Conservation (phyloP, 371 early-diverging fungal genomes). For the Batkoa obscura region DNA sequence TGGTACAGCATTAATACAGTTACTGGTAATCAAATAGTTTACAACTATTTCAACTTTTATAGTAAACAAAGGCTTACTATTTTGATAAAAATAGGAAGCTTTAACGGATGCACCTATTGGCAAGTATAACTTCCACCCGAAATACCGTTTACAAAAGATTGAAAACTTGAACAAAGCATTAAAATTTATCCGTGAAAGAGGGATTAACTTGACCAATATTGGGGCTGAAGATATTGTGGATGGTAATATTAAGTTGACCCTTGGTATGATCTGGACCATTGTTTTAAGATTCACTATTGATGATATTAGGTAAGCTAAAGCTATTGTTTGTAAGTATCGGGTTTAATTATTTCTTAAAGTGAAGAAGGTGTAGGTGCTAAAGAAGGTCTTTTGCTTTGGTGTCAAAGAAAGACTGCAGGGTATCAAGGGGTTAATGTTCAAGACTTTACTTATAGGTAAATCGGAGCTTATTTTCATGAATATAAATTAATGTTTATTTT, state of each 20-base stretch:
- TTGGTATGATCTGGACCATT: conserved; percentile 96
- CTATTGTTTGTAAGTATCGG: neutral
- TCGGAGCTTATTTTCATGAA: neutral
- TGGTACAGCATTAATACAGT: conserved; percentile 69
- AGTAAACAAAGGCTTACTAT: neutral
- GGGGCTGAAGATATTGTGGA: conserved; percentile 95
- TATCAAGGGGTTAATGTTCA: conserved; percentile 65
- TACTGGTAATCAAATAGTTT: conserved; percentile 40
- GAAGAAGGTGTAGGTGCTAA: conserved; percentile 85
- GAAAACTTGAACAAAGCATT: conserved; percentile 92
- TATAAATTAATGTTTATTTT: neutral
- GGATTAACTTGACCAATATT: conserved; percentile 82
- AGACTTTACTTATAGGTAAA: conserved; percentile 55
- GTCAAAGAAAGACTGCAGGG: conserved; percentile 78
- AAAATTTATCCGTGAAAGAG: conserved; percentile 71
- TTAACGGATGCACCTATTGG: conserved; percentile 58
- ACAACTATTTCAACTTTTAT: neutral
- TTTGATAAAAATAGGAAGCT: conserved; percentile 36
- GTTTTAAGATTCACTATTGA: conserved; percentile 91
- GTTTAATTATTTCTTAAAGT: conserved; percentile 16
- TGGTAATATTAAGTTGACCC: conserved; percentile 77
- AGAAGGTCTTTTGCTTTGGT: conserved; percentile 89
- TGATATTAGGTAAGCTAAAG: conserved; percentile 45
- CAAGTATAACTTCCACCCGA: conserved; percentile 70
- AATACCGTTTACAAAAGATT: conserved; percentile 80